Conservation (phyloP, 306 rosid genomes). For the Trifolium subterraneum region DNA sequence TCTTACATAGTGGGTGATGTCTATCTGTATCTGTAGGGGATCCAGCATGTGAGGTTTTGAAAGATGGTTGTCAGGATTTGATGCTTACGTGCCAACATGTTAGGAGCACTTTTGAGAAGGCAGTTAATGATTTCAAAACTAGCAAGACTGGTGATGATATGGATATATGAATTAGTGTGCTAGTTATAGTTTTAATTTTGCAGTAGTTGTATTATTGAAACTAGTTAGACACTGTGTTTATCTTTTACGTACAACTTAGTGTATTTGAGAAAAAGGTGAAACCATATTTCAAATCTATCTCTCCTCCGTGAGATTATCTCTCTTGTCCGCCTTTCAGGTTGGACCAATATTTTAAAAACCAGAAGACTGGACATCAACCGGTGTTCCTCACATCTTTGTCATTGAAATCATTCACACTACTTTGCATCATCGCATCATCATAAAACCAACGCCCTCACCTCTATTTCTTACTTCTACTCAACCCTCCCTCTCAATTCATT, state of each 20-base stretch:
- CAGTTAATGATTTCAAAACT: constrained; percentile 61
- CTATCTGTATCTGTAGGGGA: constrained; percentile 58
- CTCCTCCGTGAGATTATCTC: too few species aligned
- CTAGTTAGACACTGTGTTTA: neutral
- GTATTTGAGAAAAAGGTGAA: neutral
- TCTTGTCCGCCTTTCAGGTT: too few species aligned
- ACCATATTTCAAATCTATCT: neutral
- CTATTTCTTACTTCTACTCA: too few species aligned
- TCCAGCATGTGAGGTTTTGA: constrained; percentile 66
- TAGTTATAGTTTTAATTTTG: constrained; percentile 1
- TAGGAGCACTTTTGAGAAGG: constrained; percentile 64
- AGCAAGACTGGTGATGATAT: constrained; percentile 40
- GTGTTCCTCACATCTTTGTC: too few species aligned
- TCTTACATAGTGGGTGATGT: neutral
- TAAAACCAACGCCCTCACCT: too few species aligned
- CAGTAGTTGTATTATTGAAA: neutral
- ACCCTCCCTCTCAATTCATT: too few species aligned
- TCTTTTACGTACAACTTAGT: neutral
- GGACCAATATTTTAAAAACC: too few species aligned
- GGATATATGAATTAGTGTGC: constrained; percentile 37
- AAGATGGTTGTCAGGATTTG: constrained; percentile 78
- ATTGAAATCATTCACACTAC: too few species aligned
- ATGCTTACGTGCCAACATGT: constrained; percentile 79
- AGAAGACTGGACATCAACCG: too few species aligned
- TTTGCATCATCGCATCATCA: too few species aligned